Conservation (phyloP, 2,329 filamentous ascomycete genomes). For the Colletotrichum camelliae region DNA sequence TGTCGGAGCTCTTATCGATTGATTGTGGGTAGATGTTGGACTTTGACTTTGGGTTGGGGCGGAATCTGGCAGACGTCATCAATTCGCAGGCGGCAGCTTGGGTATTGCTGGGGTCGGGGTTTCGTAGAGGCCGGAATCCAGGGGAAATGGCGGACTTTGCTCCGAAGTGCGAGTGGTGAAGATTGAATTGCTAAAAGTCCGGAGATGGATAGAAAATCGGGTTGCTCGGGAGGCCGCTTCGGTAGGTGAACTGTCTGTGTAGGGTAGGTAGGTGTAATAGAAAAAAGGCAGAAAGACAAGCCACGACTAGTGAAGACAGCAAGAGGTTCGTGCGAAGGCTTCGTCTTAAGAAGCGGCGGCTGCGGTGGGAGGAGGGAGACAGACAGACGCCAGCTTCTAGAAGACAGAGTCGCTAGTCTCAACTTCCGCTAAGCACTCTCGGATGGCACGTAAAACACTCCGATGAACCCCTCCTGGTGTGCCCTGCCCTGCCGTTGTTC, state of each 20-base stretch:
- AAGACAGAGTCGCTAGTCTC: background rate
- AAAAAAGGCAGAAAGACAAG: background rate
- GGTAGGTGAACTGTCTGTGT: background rate
- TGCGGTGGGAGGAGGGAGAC: background rate
- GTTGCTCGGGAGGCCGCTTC: background rate
- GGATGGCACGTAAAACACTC: conserved; percentile 2
- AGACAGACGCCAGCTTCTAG: background rate
- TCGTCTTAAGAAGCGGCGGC: conserved; percentile 1
- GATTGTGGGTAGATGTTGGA: background rate
- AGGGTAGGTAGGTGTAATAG: background rate
- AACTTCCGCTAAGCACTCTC: background rate
- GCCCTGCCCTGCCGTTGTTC: background rate
- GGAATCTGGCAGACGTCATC: conserved; percentile 9
- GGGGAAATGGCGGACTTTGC: background rate
- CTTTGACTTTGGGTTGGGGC: background rate
- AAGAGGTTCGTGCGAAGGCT: conserved; percentile 1
- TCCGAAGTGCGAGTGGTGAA: background rate
- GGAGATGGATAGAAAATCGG: too few relatives aligned
- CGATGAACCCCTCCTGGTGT: background rate
- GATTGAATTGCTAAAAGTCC: background rate
- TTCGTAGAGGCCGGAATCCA: background rate
- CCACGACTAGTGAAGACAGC: background rate
- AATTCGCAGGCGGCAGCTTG: background rate
- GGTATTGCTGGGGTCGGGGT: background rate
- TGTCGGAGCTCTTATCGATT: conserved; percentile 15